These are phyloP conservation scores for Gentiana straminea DNA, from an alignment of 257 asterid species.

Conservation along the genomic window DNA sequence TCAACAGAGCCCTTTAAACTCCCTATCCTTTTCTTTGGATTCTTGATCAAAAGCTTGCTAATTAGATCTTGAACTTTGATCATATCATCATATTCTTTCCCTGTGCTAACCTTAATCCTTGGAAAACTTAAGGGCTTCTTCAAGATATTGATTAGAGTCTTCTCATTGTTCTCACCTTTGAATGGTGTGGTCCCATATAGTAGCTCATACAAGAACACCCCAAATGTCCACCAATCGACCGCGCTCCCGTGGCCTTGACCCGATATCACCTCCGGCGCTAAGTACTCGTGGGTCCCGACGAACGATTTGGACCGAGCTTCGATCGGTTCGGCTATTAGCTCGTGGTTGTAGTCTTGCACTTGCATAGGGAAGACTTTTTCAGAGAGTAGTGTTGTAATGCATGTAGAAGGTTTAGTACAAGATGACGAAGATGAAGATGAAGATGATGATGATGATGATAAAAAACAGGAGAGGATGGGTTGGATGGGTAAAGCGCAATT, in stretches of 20 bases:
- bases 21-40: constrained; percentile 51
- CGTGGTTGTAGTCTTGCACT: constrained; percentile 17
- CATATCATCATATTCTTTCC: constrained; percentile 28
- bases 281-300: constrained; percentile 77
- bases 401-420: constrained; percentile 1
- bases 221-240: constrained; percentile 88
- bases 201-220: constrained; percentile 55
- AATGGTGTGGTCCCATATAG: constrained; percentile 60
- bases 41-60: constrained; percentile 42
- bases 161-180: constrained; percentile 61
- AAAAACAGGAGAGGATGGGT: constrained; percentile 37
- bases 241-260: constrained; percentile 88
- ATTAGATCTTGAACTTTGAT: constrained; percentile 51
- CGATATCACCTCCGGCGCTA: constrained; percentile 77
- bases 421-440: neutral
- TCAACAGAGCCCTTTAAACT: constrained; percentile 62
- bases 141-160: constrained; percentile 53
- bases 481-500: constrained; percentile 26
- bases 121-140: constrained; percentile 48
- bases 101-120: constrained; percentile 21
- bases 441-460: too few relatives aligned
- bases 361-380: constrained; percentile 3
- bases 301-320: constrained; percentile 65
- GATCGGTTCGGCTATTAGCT: constrained; percentile 59
- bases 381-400: neutral